A percentile compares a stretch with the other conserved stretches of the same genome.
phyloP scores from a whole-genome alignment of 164 flowering plant genomes.

The Vitis cinerea region DNA sequence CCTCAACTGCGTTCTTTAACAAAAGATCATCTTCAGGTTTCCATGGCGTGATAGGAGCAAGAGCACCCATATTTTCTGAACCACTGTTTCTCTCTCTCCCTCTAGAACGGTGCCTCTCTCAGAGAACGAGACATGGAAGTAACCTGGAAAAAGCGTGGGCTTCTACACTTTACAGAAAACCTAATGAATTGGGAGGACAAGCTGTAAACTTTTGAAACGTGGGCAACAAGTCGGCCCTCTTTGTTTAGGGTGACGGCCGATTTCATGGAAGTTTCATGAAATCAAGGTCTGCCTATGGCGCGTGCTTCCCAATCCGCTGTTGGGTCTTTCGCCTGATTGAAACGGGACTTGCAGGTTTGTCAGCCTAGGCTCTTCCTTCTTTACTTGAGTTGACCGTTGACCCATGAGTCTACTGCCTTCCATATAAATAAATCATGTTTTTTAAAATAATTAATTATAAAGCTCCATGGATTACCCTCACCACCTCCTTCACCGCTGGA shows the following conservation, averaged over 20 bases:
- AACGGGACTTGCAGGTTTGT: neutral
- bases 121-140: neutral
- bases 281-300: constrained; percentile 3
- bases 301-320: constrained; percentile 6
- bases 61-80: constrained; percentile 32
- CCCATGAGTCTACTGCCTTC: no score
- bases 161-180: constrained; percentile 6
- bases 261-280: constrained; percentile 3
- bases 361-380: neutral
- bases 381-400: neutral
- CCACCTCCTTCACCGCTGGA: no score
- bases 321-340: neutral
- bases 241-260: constrained; percentile 2
- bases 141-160: neutral
- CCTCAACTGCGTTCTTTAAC: constrained; percentile 82
- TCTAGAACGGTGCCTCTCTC: neutral
- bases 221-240: neutral
- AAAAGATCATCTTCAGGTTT: constrained; percentile 67
- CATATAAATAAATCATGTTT: no score
- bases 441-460: no score
- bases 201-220: neutral
- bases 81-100: neutral
- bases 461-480: no score
- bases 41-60: constrained; percentile 55
- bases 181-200: neutral